A percentile compares a stretch with the other conserved stretches of the same genome.
phyloP scores from a whole-genome alignment of 2,329 filamentous ascomycete species.

The Aspergillus cejpii region DNA sequence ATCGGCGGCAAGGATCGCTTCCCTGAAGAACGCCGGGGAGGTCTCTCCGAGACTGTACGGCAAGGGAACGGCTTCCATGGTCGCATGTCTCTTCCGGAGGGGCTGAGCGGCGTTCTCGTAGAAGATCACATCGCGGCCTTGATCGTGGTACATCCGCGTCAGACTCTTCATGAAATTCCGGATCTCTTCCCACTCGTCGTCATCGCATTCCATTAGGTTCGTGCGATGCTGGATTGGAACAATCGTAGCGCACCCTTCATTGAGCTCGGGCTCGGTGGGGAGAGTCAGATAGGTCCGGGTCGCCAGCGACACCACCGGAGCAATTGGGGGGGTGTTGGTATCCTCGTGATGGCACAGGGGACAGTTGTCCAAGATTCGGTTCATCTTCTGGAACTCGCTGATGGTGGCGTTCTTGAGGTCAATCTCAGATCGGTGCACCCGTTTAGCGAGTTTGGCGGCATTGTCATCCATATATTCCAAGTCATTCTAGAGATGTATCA shows the following conservation, averaged over 20 bases:
- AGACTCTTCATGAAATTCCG: conserved; percentile 98
- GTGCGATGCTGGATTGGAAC: conserved; percentile 78
- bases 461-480: conserved; percentile 98
- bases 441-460: conserved; percentile 76
- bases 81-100: conserved; percentile 71
- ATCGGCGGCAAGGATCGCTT: conserved; percentile 81
- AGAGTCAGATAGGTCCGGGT: conserved; percentile 84
- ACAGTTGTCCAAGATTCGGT: conserved; percentile 76
- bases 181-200: conserved; percentile 98
- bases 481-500: conserved; percentile 52
- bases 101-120: conserved; percentile 93
- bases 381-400: conserved; percentile 81
- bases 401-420: conserved; percentile 85
- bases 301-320: conserved; percentile 76
- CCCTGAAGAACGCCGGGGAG: conserved; percentile 88
- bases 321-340: conserved; percentile 65
- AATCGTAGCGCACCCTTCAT: conserved; percentile 75
- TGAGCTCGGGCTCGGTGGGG: conserved; percentile 81
- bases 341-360: conserved; percentile 92
- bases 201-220: conserved; percentile 95
- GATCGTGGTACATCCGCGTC: conserved; percentile 88
- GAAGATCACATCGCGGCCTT: conserved; percentile 87
- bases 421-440: conserved; percentile 79
- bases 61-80: conserved; percentile 77
- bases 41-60: conserved; percentile 87